Base-by-base conservation (phyloP, 2,329 filamentous ascomycete genomes). In the Coleophoma eucalyptorum region DNA sequence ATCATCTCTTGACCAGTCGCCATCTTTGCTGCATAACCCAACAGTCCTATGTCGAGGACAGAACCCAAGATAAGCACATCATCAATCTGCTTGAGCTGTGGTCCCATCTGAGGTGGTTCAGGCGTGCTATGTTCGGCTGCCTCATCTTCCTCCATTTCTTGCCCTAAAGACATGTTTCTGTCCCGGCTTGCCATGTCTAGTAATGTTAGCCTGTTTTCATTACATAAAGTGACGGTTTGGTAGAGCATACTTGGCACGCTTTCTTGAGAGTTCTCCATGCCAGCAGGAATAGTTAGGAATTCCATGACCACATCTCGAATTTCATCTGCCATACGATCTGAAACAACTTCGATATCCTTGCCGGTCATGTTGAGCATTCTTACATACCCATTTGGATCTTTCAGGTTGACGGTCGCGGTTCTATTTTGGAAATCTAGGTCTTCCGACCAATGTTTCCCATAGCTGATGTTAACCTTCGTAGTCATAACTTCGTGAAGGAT, bases 311-410 rank as follows among this genome's bases (percentile, higher is more conserved):
- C 26, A 26, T 26, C 26, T 26, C 26, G 26, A 26, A 26, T 26
- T 8, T 26, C 26, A 8, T 26, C 26, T 26, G 4, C 26, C 3
- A 26, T 26, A 26, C 5, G 3, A 26, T 26, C 26, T 5, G 26
- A 26, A 8, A 26, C 26, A 5, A 26, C 21, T 11, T 33, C 11
- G 16, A 43, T 43, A n/a, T 54, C 51, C 8, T 50, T n/a, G 10
- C 41, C 48, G 3, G 51, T 53, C n/a, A 56, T 48, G 40, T 54
- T 54, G 3, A 56, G 16, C 4, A 33, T 15, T 18, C 49, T 44
- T 16, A 16, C 2, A 19, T 18, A 31, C 33, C 54, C 54, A 7
- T 18, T 48, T n/a, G 20, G 5, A 26, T 51, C 26, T 16, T 48
- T 54, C 4, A 51, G 18, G 12, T 50, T 49, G 7, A 54, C 12